Conservation (phyloP, 306 rosid genomes). For the Astragalus glycyphyllos region DNA sequence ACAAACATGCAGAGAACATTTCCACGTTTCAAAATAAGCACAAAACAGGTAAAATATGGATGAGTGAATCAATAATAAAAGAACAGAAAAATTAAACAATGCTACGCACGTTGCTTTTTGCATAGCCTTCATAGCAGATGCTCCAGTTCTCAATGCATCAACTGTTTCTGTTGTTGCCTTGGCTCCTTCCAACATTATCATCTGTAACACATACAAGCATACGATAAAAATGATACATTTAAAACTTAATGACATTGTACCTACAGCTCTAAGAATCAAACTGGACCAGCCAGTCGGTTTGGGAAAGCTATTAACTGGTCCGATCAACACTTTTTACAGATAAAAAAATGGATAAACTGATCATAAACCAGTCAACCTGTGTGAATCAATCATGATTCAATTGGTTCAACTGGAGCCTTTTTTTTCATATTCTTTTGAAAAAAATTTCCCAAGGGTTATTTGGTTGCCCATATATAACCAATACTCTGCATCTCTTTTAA, state of each 20-base stretch:
- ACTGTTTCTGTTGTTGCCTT: constrained; percentile 99
- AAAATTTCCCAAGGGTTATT: background rate
- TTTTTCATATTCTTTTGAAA: background rate
- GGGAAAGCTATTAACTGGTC: constrained; percentile 7
- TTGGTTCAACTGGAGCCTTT: background rate
- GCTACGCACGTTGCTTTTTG: constrained; percentile 83
- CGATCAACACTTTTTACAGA: background rate
- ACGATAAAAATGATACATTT: constrained; percentile 19
- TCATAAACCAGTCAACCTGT: constrained; percentile 19
- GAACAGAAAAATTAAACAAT: constrained; percentile 11
- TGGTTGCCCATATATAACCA: constrained; percentile 19
- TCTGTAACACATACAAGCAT: constrained; percentile 55
- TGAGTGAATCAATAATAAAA: constrained; percentile 8
- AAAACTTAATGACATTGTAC: background rate
- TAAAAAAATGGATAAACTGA: background rate
- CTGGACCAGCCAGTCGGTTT: background rate
- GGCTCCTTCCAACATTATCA: constrained; percentile 98
- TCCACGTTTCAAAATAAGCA: constrained; percentile 20
- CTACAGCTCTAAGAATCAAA: background rate
- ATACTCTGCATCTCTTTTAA: background rate
- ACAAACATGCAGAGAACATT: constrained; percentile 4
- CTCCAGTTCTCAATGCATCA: constrained; percentile 97
- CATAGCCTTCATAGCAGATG: constrained; percentile 98
- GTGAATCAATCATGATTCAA: background rate
- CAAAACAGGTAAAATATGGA: constrained; percentile 7